Evolutionary conservation across 805 yeast species (phyloP).

Genomic region (Hermanozyma aechmeae): DNA sequence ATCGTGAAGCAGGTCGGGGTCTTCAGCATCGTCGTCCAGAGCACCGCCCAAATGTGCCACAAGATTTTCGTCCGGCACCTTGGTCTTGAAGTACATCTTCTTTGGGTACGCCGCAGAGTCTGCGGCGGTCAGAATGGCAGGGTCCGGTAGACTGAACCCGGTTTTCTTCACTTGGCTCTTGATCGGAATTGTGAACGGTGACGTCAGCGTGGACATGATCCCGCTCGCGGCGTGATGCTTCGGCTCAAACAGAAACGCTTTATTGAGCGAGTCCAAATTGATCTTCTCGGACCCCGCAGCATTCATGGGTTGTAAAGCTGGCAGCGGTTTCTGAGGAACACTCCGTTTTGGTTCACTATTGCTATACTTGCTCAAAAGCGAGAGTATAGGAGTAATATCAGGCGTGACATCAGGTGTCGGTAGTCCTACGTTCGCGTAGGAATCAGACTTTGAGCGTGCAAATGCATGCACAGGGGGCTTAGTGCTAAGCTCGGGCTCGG

Average conservation of each 20-base stretch:
- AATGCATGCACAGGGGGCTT: too few relatives aligned
- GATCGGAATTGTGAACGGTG: slow-evolving; percentile 20
- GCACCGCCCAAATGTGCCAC: slow-evolving; percentile 6
- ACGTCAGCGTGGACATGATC: slow-evolving; percentile 15
- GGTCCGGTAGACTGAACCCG: slow-evolving; percentile 29
- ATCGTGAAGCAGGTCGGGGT: slow-evolving; percentile 12
- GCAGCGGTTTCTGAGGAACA: too few relatives aligned
- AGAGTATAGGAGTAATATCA: slow-evolving; percentile 24
- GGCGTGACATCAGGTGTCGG: slow-evolving; percentile 31
- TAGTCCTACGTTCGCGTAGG: too few relatives aligned
- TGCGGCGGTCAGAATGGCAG: slow-evolving; percentile 14
- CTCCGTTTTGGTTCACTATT: too few relatives aligned
- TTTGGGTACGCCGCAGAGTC: slow-evolving; percentile 13
- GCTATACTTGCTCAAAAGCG: slow-evolving; percentile 16
- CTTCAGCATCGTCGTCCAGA: slow-evolving; percentile 11
- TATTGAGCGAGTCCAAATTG: slow-evolving; percentile 1
- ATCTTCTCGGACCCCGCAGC: too few relatives aligned
- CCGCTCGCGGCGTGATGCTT: slow-evolving; percentile 8
- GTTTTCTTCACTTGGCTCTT: slow-evolving; percentile 10
- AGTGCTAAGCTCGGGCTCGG: too few relatives aligned
- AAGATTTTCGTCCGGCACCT: slow-evolving; percentile 16
- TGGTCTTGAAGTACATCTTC: slow-evolving; percentile 21
- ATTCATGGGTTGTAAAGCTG: too few relatives aligned
- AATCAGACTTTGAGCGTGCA: too few relatives aligned
- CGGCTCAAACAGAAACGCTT: slow-evolving; percentile 3